Percentiles rank a stretch among this genome's conserved stretches.
Conservation (phyloP, 495 filamentous ascomycete genomes). For the Glarea lozoyensis region DNA sequence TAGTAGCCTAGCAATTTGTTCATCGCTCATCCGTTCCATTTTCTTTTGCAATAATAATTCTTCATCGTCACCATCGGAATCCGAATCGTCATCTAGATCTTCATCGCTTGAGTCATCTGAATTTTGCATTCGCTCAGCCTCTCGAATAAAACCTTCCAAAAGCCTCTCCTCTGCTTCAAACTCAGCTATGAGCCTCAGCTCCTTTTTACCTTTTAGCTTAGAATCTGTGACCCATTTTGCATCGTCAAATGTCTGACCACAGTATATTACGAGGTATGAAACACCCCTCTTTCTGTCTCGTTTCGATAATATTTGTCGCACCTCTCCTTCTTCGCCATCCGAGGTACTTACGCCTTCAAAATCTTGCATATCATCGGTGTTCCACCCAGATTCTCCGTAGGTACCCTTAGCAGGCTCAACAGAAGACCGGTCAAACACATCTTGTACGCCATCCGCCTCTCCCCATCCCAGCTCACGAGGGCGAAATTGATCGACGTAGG, state of each 20-base stretch:
- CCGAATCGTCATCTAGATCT: slow-evolving; percentile 16
- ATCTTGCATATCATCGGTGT: slow-evolving; percentile 29
- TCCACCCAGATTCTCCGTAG: slow-evolving; percentile 25
- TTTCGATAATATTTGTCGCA: slow-evolving; percentile 32
- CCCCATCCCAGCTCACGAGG: slow-evolving; percentile 39
- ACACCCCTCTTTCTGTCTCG: slow-evolving; percentile 31
- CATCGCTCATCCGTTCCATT: slow-evolving; percentile 37
- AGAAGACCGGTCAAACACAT: slow-evolving; percentile 14
- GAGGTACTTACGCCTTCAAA: slow-evolving; percentile 39
- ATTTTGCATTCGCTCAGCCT: slow-evolving; percentile 23
- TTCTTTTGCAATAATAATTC: slow-evolving; percentile 21
- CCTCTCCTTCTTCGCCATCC: slow-evolving; percentile 20
- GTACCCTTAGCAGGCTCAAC: slow-evolving; percentile 9
- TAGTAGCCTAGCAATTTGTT: slow-evolving; percentile 49
- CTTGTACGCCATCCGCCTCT: slow-evolving; percentile 25
- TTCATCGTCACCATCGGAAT: slow-evolving; percentile 27
- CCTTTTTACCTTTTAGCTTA: slow-evolving; percentile 23
- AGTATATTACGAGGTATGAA: slow-evolving; percentile 43
- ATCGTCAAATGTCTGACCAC: slow-evolving; percentile 33
- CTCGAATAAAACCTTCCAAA: slow-evolving; percentile 17
- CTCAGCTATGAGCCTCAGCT: slow-evolving; percentile 23
- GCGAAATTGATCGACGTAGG: slow-evolving; percentile 12
- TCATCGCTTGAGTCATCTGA: slow-evolving; percentile 20
- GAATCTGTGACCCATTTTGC: slow-evolving; percentile 37
- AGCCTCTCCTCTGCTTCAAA: slow-evolving; percentile 31